A percentile compares a stretch with the other conserved stretches of the same genome.
Evolutionary conservation across 106 monocot genomes (phyloP).

Genomic region (Ottelia alismoides): DNA sequence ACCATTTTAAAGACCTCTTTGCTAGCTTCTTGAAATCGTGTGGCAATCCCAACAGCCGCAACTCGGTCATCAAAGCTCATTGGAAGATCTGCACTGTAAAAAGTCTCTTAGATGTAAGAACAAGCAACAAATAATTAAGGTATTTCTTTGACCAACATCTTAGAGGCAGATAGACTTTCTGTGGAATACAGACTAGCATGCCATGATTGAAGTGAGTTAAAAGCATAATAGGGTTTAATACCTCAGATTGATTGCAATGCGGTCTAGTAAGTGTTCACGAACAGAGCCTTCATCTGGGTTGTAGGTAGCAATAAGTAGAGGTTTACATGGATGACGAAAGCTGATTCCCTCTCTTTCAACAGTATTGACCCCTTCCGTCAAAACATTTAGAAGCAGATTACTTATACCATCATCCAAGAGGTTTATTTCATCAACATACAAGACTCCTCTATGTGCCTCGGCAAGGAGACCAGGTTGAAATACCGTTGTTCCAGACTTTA

Average conservation of each 20-base stretch:
- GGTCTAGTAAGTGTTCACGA: conserved; percentile 91
- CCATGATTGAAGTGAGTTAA: conserved; percentile 1
- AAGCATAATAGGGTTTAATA: conserved; percentile 15
- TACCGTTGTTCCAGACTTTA: conserved; percentile 81
- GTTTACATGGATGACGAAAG: conserved; percentile 97
- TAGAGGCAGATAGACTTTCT: too few relatives aligned
- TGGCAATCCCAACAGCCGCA: conserved; percentile 89
- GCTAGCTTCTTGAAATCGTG: conserved; percentile 86
- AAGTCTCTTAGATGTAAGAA: conserved; percentile 18
- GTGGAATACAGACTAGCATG: too few relatives aligned
- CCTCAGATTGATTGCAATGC: conserved; percentile 97
- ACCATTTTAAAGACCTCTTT: conserved; percentile 85
- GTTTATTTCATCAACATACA: conserved; percentile 99
- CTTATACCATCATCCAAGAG: conserved; percentile 95
- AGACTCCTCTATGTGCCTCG: conserved; percentile 94
- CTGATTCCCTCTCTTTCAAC: conserved; percentile 99
- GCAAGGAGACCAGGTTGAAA: conserved; percentile 98
- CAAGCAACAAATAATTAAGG: conserved; percentile 5
- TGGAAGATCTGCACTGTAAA: conserved; percentile 89
- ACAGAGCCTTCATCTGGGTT: conserved; percentile 98
- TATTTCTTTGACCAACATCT: background rate
- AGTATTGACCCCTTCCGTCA: conserved; percentile 86
- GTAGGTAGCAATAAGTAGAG: conserved; percentile 94
- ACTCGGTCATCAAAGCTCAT: conserved; percentile 95
- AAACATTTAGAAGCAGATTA: conserved; percentile 90